Percentiles rank a stretch among this genome's conserved stretches.
phyloP scores from a whole-genome alignment of 2,329 filamentous ascomycete genomes.

The Alternaria longipes region DNA sequence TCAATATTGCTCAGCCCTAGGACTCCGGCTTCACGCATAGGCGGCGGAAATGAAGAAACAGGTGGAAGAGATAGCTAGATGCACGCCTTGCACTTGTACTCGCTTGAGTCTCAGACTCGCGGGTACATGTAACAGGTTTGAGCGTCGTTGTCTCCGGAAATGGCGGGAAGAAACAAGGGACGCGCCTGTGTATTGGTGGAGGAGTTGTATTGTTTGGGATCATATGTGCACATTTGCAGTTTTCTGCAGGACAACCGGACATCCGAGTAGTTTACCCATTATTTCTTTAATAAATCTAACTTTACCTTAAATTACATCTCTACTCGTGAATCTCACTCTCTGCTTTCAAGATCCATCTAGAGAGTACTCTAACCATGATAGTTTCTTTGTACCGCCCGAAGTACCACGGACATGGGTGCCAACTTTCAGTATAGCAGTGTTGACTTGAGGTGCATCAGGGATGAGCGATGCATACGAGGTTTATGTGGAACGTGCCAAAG shows the following conservation, averaged over 20 bases:
- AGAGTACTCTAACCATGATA: too few relatives aligned
- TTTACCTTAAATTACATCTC: not conserved
- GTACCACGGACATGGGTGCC: not conserved
- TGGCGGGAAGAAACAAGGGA: slow-evolving; percentile 14
- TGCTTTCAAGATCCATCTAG: too few relatives aligned
- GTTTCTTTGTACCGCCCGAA: not conserved
- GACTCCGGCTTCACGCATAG: slow-evolving; percentile 45
- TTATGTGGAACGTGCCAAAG: too few relatives aligned
- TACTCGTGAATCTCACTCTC: not conserved
- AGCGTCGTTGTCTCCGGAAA: slow-evolving; percentile 50
- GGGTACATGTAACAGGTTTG: slow-evolving; percentile 31
- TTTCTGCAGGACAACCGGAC: slow-evolving; percentile 33
- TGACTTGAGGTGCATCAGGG: too few relatives aligned
- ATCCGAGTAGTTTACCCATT: slow-evolving; percentile 12
- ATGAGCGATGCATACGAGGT: too few relatives aligned
- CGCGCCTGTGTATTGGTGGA: slow-evolving; percentile 43
- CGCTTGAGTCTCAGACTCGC: slow-evolving; percentile 42
- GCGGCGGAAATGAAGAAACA: slow-evolving; percentile 27
- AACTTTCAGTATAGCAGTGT: not conserved
- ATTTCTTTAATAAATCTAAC: slow-evolving; percentile 6
- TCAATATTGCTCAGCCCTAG: slow-evolving; percentile 51
- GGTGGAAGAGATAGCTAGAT: slow-evolving; percentile 45
- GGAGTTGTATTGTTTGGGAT: slow-evolving; percentile 38
- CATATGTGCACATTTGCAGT: slow-evolving; percentile 30
- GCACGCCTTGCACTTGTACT: slow-evolving; percentile 36